These are phyloP conservation scores for Exophiala spinifera DNA, from an alignment of 2,329 filamentous ascomycete species.

Conservation along the genomic window DNA sequence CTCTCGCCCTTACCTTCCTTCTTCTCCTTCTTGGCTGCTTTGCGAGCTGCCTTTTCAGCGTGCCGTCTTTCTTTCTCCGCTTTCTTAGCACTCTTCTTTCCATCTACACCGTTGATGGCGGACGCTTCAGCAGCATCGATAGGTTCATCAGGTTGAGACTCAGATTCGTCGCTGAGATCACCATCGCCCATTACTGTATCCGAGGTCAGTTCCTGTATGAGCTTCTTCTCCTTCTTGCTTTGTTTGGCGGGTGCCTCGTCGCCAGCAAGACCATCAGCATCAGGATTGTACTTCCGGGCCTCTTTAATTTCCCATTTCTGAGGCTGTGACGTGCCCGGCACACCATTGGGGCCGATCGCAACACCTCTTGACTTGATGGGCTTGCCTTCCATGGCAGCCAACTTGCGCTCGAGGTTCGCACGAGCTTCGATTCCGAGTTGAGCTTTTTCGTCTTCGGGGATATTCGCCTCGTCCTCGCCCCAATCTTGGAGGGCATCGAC, in stretches of 20 bases:
- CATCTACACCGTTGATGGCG: slow-evolving; percentile 28
- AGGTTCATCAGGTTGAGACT: slow-evolving; percentile 43
- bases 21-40: slow-evolving; percentile 35
- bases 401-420: slow-evolving; percentile 48
- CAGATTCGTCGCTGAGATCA: slow-evolving; percentile 40
- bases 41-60: slow-evolving; percentile 29
- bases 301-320: slow-evolving; percentile 88
- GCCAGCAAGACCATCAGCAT: slow-evolving; percentile 78
- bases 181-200: slow-evolving; percentile 40
- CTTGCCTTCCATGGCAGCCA: slow-evolving; percentile 75
- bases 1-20: slow-evolving; percentile 40
- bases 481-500: slow-evolving; percentile 85
- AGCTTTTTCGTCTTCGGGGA: slow-evolving; percentile 80
- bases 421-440: slow-evolving; percentile 66
- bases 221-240: slow-evolving; percentile 39
- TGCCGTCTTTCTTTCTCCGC: slow-evolving; percentile 43
- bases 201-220: slow-evolving; percentile 42
- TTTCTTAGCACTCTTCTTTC: slow-evolving; percentile 30
- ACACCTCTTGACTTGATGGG: slow-evolving; percentile 74
- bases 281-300: slow-evolving; percentile 87
- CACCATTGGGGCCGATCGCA: slow-evolving; percentile 70
- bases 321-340: slow-evolving; percentile 55
- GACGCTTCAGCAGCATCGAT: slow-evolving; percentile 40
- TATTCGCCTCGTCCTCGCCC: slow-evolving; percentile 61
- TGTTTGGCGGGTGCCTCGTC: slow-evolving; percentile 59